phyloP scores from a whole-genome alignment of 768 basidiomycete species.

The Kwoniella sp. region DNA sequence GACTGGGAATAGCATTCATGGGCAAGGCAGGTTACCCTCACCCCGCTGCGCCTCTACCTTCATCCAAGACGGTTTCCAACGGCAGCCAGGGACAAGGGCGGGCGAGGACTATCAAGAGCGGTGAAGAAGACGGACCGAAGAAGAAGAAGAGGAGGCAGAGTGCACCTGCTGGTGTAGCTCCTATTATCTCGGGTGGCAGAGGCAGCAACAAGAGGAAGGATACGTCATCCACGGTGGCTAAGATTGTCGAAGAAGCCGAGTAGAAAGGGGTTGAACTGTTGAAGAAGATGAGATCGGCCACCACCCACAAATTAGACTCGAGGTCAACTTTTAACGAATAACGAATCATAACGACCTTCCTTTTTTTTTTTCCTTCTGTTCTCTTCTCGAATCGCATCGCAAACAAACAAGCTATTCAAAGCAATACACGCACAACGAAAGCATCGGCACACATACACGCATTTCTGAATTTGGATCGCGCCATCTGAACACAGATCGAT shows the following conservation, averaged over 20 bases:
- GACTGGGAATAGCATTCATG: conserved; percentile 50
- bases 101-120: not conserved
- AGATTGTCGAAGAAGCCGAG: conserved; percentile 17
- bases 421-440: not conserved
- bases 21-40: conserved; percentile 35
- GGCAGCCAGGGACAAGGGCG: not conserved
- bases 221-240: not conserved
- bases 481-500: not conserved
- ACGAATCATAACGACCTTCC: not conserved
- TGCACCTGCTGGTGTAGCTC: conserved; percentile 24
- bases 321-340: not conserved
- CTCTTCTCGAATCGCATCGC: not conserved
- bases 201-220: conserved; percentile 11
- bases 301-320: not conserved
- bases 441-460: not conserved
- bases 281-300: not conserved
- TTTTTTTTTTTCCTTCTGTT: too few relatives aligned
- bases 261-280: not conserved
- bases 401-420: not conserved
- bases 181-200: not conserved
- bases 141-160: conserved; percentile 45
- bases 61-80: not conserved
- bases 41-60: conserved; percentile 17
- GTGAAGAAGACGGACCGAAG: conserved; percentile 22
- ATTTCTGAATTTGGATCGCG: not conserved